These are phyloP conservation scores for Metarhizium guizhouense DNA, from an alignment of 2,329 filamentous ascomycete species.

Conservation along the genomic window DNA sequence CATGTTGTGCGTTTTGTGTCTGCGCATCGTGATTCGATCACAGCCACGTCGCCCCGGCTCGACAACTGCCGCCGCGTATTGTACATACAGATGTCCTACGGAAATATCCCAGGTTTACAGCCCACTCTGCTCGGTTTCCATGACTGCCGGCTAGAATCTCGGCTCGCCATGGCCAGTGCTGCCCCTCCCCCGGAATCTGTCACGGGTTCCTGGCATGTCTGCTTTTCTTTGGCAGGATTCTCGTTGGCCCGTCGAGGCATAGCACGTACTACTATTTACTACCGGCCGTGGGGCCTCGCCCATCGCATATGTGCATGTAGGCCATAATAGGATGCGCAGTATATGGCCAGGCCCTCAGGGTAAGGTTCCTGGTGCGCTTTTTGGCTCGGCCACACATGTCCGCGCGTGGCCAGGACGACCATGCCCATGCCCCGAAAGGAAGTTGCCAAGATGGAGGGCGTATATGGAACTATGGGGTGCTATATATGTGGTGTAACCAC, in stretches of 20 bases:
- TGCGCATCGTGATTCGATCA: neutral
- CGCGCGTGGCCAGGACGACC: neutral
- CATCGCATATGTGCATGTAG: no score
- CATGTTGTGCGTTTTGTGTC: neutral
- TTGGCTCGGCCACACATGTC: neutral
- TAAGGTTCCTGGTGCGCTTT: neutral
- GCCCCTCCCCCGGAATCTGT: no score
- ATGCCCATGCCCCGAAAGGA: neutral
- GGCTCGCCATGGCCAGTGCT: no score
- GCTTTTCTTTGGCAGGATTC: no score
- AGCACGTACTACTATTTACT: no score
- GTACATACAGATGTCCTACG: no score
- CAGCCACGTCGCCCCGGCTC: neutral
- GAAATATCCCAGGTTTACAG: no score
- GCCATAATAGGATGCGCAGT: neutral
- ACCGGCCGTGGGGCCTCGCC: no score
- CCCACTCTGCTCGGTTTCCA: no score
- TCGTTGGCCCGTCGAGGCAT: no score
- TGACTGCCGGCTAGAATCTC: no score
- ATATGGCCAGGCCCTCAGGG: neutral
- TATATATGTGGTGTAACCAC: slow-evolving; percentile 1
- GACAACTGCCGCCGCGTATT: neutral
- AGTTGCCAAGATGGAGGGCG: neutral
- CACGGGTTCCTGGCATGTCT: no score
- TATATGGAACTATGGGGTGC: neutral